Evolutionary conservation across 306 rosid species (phyloP), one percentile per base, ranked within the genome.

Genomic region (Malus fusca): DNA sequence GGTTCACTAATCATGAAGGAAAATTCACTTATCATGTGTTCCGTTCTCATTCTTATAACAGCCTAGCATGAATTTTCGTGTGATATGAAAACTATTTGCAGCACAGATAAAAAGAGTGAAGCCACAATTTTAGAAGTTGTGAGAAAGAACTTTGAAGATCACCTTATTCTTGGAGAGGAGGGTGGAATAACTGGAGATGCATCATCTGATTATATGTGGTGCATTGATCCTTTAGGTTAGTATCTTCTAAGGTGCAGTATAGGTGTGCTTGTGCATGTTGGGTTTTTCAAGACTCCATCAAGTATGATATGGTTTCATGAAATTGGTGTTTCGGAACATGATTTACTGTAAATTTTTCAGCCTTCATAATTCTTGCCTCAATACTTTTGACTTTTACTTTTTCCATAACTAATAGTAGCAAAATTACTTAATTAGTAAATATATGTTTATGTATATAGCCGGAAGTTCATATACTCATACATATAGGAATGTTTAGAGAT

Each of bases 131-230:
- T 95, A 75, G 88, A 89, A 60, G 90, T 90, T 43, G 88, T 95
- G 81, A 87, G 76, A 73, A 82, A 84, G 83, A 90, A 90, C 83
- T 95, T 92, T 69, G 66, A 68, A 53, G 91, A 89, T 78, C 99
- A 95, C 79, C 97, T 95, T 71, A 69, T 95, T 87, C 96, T 95
- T 77, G 99, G 99, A 75, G 99, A 95, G 85, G 99, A 95, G 88
- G 99, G 97, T 72, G 99, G 99, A 65, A 62, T 92, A 76, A 92
- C 89, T 73, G 99, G 99, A 83, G 92, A 95, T 33, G 75, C 92
- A 73, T 73, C 96, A 48, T 95, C 97, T 56, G 93, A 95, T 85
- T 95, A 95, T 88, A 93, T 95, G 69, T 95, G 99, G 97, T 95
- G 96, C 93, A 89, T 95, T 74, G 99, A 94, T 83, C 98, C 98